Evolutionary conservation across 768 basidiomycete species (phyloP), one percentile per base, ranked within the genome.

Genomic region (Pleurotus ostreatus): DNA sequence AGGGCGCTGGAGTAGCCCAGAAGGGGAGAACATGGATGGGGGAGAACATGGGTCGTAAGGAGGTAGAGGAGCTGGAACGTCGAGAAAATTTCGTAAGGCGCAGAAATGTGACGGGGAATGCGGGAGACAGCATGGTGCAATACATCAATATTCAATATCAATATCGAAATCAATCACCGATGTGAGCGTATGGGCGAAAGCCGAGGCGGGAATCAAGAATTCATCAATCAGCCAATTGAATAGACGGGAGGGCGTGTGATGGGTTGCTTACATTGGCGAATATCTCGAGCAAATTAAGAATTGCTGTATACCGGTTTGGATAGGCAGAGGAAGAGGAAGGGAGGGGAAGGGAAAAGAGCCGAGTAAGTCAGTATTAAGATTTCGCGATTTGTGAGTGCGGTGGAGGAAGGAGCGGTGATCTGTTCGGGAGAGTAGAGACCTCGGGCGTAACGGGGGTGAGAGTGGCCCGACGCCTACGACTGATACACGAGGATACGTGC

Each of bases 211-310:
- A 34, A 34, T 34, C 30, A 34, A 34, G 30, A 34, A 34, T 34
- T 8, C 30, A 34, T 34, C 30, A 34, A 34, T 34, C 11, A 34
- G 30, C 9, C 30, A 34, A 34, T 34, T 34, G 30, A 11, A 34
- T 34, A 34, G 30, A 34, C 30, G 30, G 30, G 30, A 34, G 8
- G 8, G 30, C 8, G 30, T 34, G 30, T 34, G 30, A 34, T 34
- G 30, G 30, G 11, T 9, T 9, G 30, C 30, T 63, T 43, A 89
- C 71, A 66, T 87, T 90, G 62, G 88, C 67, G 16, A 78, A 68
- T 1, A 82, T 86, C 70, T 93, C 91, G 49, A 91, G 71, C 55
- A 92, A 60, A 67, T 92, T 93, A 46, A 91, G 72, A 16, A 86
- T 62, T 7, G 89, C 91, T 92, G 61, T 30, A 34, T 34, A 34